Percentiles rank a stretch among this genome's conserved stretches.
Conservation (phyloP, 2,329 filamentous ascomycete genomes). For the Beauveria scarabaeidicola region DNA sequence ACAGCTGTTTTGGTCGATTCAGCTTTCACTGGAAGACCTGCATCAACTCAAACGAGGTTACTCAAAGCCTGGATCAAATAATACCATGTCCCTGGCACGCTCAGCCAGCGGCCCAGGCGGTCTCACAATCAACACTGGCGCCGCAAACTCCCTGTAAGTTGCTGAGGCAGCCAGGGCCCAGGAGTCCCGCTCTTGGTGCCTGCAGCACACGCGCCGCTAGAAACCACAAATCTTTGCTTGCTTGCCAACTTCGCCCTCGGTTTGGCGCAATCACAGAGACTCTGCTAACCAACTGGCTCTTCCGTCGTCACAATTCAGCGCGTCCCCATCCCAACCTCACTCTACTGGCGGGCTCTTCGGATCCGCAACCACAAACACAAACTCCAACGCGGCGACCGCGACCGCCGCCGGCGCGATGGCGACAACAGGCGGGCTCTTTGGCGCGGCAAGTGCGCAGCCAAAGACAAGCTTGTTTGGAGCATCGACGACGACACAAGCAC, state of each 20-base stretch:
- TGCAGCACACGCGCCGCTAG: conserved; percentile 1
- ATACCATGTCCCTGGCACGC: conserved; percentile 42
- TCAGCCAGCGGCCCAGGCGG: conserved; percentile 52
- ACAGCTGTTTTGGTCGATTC: conserved; percentile 2
- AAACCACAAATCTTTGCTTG: conserved; percentile 7
- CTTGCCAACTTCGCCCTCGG: not conserved
- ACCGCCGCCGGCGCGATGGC: conserved; percentile 22
- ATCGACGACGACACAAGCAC: conserved; percentile 17
- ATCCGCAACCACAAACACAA: conserved; percentile 20
- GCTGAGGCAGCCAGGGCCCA: not conserved
- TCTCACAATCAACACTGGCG: conserved; percentile 55
- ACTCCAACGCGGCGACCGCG: conserved; percentile 18
- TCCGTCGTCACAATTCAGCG: conserved; percentile 16
- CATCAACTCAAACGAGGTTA: conserved; percentile 9
- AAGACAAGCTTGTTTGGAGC: conserved; percentile 25
- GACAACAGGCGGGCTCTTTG: conserved; percentile 30
- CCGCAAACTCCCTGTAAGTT: conserved; percentile 42
- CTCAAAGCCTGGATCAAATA: conserved; percentile 3
- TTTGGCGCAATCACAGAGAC: not conserved
- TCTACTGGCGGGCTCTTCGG: conserved; percentile 30
- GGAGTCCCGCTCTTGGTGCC: conserved; percentile 10
- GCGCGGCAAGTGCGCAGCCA: conserved; percentile 17
- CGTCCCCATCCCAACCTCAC: conserved; percentile 24
- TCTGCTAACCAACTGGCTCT: not conserved
- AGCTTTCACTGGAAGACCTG: conserved; percentile 5